Evolutionary conservation across 768 basidiomycete genomes (phyloP), one percentile per base, ranked within the genome.

Genomic region (Tylopilus rubrobrunneus): DNA sequence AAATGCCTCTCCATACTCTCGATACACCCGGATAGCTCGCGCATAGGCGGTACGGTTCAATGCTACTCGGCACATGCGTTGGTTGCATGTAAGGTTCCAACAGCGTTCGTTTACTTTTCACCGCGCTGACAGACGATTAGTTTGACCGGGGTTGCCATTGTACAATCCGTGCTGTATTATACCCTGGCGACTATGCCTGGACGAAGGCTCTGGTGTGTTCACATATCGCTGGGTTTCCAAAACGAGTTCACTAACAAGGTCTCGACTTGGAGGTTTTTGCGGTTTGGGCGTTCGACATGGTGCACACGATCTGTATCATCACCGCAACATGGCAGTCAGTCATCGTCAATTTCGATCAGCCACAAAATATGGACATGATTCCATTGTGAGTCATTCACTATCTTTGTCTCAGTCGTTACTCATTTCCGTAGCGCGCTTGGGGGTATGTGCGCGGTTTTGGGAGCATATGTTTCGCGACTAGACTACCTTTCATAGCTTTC

Each of bases 111-210:
- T 10, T 5, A 1, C 1, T 8, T 11, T 7, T 21, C 7, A 9
- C 31, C 19, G 12, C n/a, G 33, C 57, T 70, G n/a, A 64, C 33
- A 19, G 29, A n/a, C 5, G 5, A 27, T 4, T 21, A 70, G 68
- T 31, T 57, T 70, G 15, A 70, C 70, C 5, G 68, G 68, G 17
- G 45, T 70, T 41, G 70, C 71, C 46, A 58, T 71, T 7, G 68
- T 70, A 5, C 68, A 70, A 63, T 60, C 45, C 41, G 7, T 70
- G 23, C 19, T 70, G 44, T 70, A 70, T 45, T 71, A 48, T 70
- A 70, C 52, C 68, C 68, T 5, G 53, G 57, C 5, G 68, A 70
- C 42, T 64, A 36, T 31, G 21, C 33, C 1, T 57, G 58, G 58
- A 70, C 65, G 5, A 70, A 70, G 48, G n/a, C 53, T 21, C 45